Base-by-base conservation (phyloP, 1,284 basidiomycete genomes). In the Leccinum subrobustum region DNA sequence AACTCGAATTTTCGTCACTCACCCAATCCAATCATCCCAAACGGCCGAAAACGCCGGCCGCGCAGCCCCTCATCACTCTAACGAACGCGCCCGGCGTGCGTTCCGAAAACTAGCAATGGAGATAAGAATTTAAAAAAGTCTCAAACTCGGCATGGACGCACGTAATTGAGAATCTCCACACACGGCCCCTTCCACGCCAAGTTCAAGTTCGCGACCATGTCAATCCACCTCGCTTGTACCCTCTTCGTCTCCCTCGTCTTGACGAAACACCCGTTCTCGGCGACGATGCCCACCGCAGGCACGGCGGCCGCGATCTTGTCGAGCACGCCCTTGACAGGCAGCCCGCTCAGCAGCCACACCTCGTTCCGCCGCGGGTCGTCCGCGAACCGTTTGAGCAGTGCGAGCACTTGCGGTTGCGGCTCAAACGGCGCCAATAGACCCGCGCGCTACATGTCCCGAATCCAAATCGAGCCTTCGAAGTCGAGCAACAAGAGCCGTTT, bases 251-350 rank as follows among this genome's bases (percentile, higher is more conserved):
- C 60, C 18, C 65, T 47, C 3, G 87, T 83, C 77, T 86, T 89
- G 71, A 94, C 83, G 71, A 87, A 93, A 74, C 93, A 95, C 1
- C 93, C 93, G 63, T 95, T 93, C 77, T 95, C 93, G 0, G 92
- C 91, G 79, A 93, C 85, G 63, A 95, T 84, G n/a, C 93, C 93
- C 57, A 93, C 76, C 42, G 80, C 79, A 4, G 91, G 89, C 20
- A 88, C 79, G 60, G 77, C 76, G 60, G 81, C 79, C 14, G 82
- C 84, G 33, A 93, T 76, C 60, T 79, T 79, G 64, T 91, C 87
- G 57, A 95, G 72, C 42, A 85, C 82, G 18, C 82, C 82, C 62
- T 78, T 81, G 42, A 87, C 79, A 12, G 86, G 83, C 64, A 93
- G 72, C 12, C 92, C 92, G 69, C 91, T 94, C 63, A 95, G 77